These are phyloP conservation scores for Malassezia brasiliensis DNA, from an alignment of 1,284 basidiomycete species.

Conservation along the genomic window DNA sequence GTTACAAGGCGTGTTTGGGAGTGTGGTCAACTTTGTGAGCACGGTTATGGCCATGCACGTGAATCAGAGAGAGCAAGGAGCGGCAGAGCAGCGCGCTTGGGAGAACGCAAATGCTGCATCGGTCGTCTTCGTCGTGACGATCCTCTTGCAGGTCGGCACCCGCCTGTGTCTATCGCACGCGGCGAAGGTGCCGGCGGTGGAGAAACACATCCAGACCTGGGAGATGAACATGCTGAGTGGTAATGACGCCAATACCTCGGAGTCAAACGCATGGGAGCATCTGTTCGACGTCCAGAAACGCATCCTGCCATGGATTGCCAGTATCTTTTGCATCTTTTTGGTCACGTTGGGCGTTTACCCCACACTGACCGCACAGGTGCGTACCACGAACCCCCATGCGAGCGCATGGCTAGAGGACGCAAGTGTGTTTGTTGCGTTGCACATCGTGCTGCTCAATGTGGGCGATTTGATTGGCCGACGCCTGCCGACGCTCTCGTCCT, in stretches of 20 bases:
- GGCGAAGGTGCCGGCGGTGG: neutral
- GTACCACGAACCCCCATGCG: neutral
- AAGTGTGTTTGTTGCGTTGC: conserved; percentile 24
- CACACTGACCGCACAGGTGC: conserved; percentile 22
- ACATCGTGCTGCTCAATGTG: conserved; percentile 25
- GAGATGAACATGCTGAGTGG: neutral
- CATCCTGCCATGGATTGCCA: conserved; percentile 9
- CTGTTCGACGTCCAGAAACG: conserved; percentile 15
- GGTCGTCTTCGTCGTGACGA: conserved; percentile 3
- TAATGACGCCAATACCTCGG: neutral
- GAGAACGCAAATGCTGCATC: conserved; percentile 8
- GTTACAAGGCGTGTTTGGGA: conserved; percentile 20
- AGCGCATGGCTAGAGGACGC: neutral
- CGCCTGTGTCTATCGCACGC: neutral
- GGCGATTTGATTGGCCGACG: conserved; percentile 24
- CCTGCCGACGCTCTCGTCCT: conserved; percentile 16
- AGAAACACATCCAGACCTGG: neutral
- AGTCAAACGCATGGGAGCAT: neutral
- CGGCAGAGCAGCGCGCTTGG: neutral
- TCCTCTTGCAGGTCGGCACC: conserved; percentile 1
- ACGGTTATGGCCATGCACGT: neutral
- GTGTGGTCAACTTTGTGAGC: conserved; percentile 20
- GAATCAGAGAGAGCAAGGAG: neutral
- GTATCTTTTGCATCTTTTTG: conserved; percentile 20
- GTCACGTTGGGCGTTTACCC: conserved; percentile 27